Conservation (phyloP, 768 basidiomycete genomes). For the Suillus brevipes region DNA sequence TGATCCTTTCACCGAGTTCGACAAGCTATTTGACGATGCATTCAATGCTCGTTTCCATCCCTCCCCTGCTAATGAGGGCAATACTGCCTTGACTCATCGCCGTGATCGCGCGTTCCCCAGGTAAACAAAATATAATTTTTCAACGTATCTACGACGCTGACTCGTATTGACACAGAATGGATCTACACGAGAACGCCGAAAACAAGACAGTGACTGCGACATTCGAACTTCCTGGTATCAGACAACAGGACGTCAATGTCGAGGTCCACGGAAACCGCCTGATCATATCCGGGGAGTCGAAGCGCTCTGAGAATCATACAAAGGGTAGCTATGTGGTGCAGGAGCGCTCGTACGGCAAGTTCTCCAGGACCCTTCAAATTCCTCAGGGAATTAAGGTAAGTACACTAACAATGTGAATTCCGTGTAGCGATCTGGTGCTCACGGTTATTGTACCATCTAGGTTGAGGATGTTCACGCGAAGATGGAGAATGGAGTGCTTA, state of each 20-base stretch:
- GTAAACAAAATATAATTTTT: constrained; percentile 16
- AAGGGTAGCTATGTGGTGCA: neutral
- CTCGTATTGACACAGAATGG: constrained; percentile 41
- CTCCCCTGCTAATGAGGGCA: constrained; percentile 10
- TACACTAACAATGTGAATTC: neutral
- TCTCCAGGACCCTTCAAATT: neutral
- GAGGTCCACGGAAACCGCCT: neutral
- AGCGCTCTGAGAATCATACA: neutral
- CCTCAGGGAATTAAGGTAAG: neutral
- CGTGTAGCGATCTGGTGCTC: neutral
- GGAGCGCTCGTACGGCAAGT: neutral
- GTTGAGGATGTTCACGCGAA: neutral
- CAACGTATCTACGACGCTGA: neutral
- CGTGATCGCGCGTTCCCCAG: constrained; percentile 23
- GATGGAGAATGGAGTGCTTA: neutral
- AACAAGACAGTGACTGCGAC: constrained; percentile 49
- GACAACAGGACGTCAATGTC: neutral
- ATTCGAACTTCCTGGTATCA: neutral
- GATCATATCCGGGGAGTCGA: neutral
- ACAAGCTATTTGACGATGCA: constrained; percentile 44
- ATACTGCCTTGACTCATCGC: constrained; percentile 9
- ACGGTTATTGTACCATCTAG: neutral
- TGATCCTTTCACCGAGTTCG: constrained; percentile 41
- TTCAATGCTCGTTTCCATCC: constrained; percentile 28
- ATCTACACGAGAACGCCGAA: constrained; percentile 51